A percentile compares a stretch with the other conserved stretches of the same genome.
phyloP scores from a whole-genome alignment of 108 stramenopile genomes.

The Pseudonitzschia delicatissima region DNA sequence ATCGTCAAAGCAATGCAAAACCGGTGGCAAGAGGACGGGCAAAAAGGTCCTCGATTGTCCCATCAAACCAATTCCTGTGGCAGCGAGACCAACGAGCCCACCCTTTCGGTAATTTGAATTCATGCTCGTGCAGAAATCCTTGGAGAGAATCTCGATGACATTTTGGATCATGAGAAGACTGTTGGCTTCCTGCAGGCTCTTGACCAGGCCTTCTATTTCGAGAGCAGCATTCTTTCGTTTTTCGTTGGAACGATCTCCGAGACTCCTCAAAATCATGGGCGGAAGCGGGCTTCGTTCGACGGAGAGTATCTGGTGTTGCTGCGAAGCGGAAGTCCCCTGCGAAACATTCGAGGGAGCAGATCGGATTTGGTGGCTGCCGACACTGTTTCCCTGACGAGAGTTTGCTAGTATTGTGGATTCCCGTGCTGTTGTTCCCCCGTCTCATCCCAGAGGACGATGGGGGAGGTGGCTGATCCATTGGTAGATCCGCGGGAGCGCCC shows the following conservation, averaged over 20 bases:
- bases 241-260: conserved; percentile 98
- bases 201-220: conserved; percentile 94
- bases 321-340: conserved; percentile 20
- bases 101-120: conserved; percentile 98
- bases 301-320: conserved; percentile 22
- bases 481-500: conserved; percentile 7
- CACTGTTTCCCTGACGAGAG: neutral
- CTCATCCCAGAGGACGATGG: neutral
- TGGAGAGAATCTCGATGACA: conserved; percentile 85
- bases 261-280: conserved; percentile 74
- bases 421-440: neutral
- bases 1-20: conserved; percentile 98
- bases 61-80: conserved; percentile 94
- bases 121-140: conserved; percentile 95
- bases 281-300: conserved; percentile 76
- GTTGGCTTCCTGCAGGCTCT: conserved; percentile 81
- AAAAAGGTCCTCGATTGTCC: conserved; percentile 60
- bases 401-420: too few relatives aligned
- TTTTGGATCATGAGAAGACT: conserved; percentile 69
- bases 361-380: neutral
- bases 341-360: conserved; percentile 16
- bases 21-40: conserved; percentile 88
- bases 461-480: neutral
- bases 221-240: conserved; percentile 98
- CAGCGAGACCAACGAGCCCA: conserved; percentile 96